Percentiles rank a stretch among this genome's conserved stretches.
phyloP scores from a whole-genome alignment of 2,329 filamentous ascomycete genomes.

The Fonsecaea nubica region DNA sequence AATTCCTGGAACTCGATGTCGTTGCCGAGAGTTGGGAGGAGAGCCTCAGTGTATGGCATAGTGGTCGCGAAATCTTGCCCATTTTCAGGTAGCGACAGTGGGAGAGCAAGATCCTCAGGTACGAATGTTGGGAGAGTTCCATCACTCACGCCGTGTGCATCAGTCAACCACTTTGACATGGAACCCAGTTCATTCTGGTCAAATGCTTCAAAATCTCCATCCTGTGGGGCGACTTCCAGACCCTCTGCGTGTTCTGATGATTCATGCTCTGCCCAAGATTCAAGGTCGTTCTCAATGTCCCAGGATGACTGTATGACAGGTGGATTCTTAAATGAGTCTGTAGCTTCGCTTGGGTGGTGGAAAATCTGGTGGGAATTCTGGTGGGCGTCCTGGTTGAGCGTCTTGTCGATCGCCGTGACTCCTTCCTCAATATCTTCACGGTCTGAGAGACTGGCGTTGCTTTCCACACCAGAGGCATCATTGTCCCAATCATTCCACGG shows the following conservation, averaged over 20 bases:
- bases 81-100: background rate
- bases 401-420: background rate
- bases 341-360: background rate
- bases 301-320: background rate
- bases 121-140: background rate
- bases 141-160: background rate
- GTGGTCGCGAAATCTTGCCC: background rate
- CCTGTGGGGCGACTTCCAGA: background rate
- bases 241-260: background rate
- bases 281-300: background rate
- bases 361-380: background rate
- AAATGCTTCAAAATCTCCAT: background rate
- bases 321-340: background rate
- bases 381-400: background rate
- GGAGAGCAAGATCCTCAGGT: background rate
- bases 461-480: background rate
- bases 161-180: background rate
- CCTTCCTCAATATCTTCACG: background rate
- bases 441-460: background rate
- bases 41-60: background rate
- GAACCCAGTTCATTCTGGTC: background rate
- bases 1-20: slow-evolving; percentile 5
- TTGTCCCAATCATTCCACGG: slow-evolving; percentile 12
- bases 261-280: background rate
- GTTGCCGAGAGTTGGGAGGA: slow-evolving; percentile 4